Evolutionary conservation across 208 protist genomes (phyloP).

Genomic region (Leishmania major): DNA sequence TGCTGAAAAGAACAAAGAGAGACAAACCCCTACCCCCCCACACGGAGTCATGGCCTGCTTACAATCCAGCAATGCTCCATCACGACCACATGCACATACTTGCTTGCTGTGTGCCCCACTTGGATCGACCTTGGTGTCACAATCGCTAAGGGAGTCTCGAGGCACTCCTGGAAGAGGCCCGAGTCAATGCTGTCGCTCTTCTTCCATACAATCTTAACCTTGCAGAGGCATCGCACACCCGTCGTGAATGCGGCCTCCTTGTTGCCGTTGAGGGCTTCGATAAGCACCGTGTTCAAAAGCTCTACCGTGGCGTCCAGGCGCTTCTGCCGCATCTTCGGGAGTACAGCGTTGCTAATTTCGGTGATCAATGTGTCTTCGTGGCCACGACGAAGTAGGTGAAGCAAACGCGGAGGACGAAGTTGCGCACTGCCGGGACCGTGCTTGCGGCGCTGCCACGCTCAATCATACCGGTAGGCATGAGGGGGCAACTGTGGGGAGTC

Average conservation of each 20-base stretch:
- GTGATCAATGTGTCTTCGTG: constrained; percentile 1
- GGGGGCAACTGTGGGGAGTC: constrained; percentile 18
- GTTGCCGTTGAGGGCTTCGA: constrained; percentile 24
- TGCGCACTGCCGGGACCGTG: constrained; percentile 47
- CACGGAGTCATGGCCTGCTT: background rate
- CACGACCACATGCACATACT: constrained; percentile 34
- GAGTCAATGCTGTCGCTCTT: constrained; percentile 41
- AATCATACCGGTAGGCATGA: constrained; percentile 40
- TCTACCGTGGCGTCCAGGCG: constrained; percentile 25
- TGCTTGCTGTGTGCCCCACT: constrained; percentile 36
- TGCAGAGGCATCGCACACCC: constrained; percentile 14
- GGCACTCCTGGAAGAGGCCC: constrained; percentile 46
- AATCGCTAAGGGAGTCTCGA: constrained; percentile 42
- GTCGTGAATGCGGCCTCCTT: constrained; percentile 39
- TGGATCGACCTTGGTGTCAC: constrained; percentile 32
- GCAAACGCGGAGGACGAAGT: constrained; percentile 44
- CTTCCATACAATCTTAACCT: background rate
- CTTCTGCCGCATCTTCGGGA: constrained; percentile 40
- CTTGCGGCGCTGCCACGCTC: constrained; percentile 50
- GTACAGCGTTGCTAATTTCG: constrained; percentile 23
- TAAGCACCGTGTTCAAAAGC: constrained; percentile 6
- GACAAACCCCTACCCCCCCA: background rate
- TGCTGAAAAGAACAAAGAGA: background rate
- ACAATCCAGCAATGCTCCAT: constrained; percentile 4
- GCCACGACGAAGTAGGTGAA: constrained; percentile 5